phyloP scores from a whole-genome alignment of 192 early-diverging fungal genomes.

The Chytriomyces sp. region DNA sequence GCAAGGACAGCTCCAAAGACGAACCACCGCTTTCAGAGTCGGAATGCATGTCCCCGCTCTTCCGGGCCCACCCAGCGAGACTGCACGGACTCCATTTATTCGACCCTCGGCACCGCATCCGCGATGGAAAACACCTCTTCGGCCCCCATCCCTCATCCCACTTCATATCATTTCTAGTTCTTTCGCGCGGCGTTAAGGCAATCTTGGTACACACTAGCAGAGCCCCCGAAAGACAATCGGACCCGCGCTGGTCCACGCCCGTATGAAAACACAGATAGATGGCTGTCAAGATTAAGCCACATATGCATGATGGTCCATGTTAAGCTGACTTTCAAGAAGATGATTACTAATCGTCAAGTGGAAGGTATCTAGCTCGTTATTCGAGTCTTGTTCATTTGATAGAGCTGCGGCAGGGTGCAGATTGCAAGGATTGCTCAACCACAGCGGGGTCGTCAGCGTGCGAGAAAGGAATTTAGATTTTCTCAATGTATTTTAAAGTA shows the following conservation, averaged over 20 bases:
- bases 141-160: neutral
- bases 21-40: too few species aligned
- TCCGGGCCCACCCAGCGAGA: too few species aligned
- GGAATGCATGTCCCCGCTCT: too few species aligned
- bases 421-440: neutral
- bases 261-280: neutral
- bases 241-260: slow-evolving; percentile 1
- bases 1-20: too few species aligned
- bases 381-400: slow-evolving; percentile 7
- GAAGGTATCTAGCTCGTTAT: neutral
- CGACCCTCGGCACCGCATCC: neutral
- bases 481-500: too few species aligned
- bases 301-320: neutral
- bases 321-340: neutral
- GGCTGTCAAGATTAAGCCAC: neutral
- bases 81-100: too few species aligned
- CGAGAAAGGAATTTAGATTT: too few species aligned
- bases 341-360: neutral
- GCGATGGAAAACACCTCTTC: neutral
- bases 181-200: neutral
- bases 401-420: neutral
- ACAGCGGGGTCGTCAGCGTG: too few species aligned
- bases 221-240: neutral
- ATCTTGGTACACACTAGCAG: neutral
- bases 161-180: neutral